Base-by-base conservation (phyloP, 2,329 filamentous ascomycete species). In the Daldinia eschscholtzii region DNA sequence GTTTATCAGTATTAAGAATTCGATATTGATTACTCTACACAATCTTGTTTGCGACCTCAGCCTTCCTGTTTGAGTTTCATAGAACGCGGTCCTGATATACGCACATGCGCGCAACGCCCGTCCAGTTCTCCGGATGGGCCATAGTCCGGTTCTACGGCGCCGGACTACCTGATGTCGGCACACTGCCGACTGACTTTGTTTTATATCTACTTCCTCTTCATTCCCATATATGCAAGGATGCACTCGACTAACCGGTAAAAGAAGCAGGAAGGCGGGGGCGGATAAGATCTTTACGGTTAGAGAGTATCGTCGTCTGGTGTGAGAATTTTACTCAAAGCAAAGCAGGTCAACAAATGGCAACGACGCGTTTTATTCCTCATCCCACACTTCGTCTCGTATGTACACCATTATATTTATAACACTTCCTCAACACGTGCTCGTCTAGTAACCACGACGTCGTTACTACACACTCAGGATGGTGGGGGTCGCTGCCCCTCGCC, bases 1-100 rank as follows among this genome's bases (percentile, higher is more conserved):
- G 48, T 62, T 26, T 63, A 48, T 48, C 46, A 61, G n/a, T 28
- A 52, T 7, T 6, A 28, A 23, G 15, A 33, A 5, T 12, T 39
- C 20, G 15, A 42, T 50, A 60, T 67, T 64, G 41, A 13, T 1
- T 18, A 50, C 28, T 39, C 15, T 37, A 59, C 23, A 4, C 2
- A 30, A 60, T 62, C 53, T 6, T 52, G 18, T 13, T 57, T 18
- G 28, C 2, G 28, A 52, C 53, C 9, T 52, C 44, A 42, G 26
- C 6, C 23, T 41, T 37, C 12, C 35, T 26, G 15, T 13, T 33
- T 44, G 9, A 3, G 28, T 44, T 53, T 33, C 30, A 48, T 5
- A 44, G 3, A 1, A 61, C 33, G 44, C 15, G 30, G 28, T 55
- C 35, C 35, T 44, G 26, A 61, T n/a, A 61, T 41, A 2, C 20